phyloP scores from a whole-genome alignment of 148 eudicot genomes.

The Arbutus unedo region DNA sequence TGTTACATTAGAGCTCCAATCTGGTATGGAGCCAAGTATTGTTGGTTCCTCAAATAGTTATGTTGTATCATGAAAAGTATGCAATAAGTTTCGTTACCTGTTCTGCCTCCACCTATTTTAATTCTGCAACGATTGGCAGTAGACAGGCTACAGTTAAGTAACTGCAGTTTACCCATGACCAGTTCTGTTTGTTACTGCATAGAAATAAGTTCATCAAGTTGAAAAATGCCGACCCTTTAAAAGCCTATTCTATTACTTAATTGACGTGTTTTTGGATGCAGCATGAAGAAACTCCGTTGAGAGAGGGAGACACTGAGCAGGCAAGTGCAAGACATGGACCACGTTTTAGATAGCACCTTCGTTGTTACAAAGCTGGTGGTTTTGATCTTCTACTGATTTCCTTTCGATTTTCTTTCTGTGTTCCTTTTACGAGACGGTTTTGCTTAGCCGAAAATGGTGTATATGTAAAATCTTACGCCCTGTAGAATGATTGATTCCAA shows the following conservation, averaged over 20 bases:
- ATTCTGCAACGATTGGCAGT: neutral
- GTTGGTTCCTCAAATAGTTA: neutral
- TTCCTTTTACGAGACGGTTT: too few species aligned
- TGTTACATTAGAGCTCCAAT: too few species aligned
- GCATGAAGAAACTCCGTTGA: constrained; percentile 53
- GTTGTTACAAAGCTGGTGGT: too few species aligned
- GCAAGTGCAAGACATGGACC: constrained; percentile 69
- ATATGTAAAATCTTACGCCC: too few species aligned
- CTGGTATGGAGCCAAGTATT: too few species aligned
- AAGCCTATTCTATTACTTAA: neutral
- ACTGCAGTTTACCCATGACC: too few species aligned
- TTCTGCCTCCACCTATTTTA: neutral
- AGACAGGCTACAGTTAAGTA: neutral
- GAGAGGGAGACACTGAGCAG: constrained; percentile 75
- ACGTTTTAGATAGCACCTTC: constrained; percentile 4
- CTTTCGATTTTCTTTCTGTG: too few species aligned
- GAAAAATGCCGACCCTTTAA: neutral
- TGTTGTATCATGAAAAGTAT: neutral
- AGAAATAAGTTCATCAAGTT: neutral
- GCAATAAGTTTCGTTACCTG: neutral
- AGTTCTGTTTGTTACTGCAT: neutral
- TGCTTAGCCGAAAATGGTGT: too few species aligned
- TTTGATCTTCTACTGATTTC: too few species aligned
- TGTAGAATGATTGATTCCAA: too few species aligned
- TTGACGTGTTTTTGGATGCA: constrained; percentile 26